Percentiles rank a stretch among this genome's conserved stretches.
Evolutionary conservation across 768 basidiomycete genomes (phyloP).

Genomic region (Boletus rubescentipes): DNA sequence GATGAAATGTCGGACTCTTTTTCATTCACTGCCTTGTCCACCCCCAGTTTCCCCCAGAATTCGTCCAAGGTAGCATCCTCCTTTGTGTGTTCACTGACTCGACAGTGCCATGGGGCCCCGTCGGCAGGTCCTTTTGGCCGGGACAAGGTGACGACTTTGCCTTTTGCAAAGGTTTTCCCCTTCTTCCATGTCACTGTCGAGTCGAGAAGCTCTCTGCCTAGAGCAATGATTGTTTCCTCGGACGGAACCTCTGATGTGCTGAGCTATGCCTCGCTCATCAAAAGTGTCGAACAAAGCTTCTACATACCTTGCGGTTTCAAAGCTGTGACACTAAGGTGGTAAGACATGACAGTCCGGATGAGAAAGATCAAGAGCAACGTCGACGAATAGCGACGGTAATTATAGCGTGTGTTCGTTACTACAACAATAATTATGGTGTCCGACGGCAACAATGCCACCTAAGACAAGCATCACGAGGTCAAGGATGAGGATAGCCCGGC

Average conservation of each 20-base stretch:
- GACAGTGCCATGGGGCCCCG: slow-evolving; percentile 65
- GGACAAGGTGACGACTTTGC: slow-evolving; percentile 54
- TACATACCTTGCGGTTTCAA: slow-evolving; percentile 40
- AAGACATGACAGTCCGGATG: slow-evolving; percentile 24
- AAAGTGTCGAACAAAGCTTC: not conserved
- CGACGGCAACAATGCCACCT: not conserved
- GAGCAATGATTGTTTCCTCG: slow-evolving; percentile 54
- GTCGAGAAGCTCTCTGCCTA: slow-evolving; percentile 55
- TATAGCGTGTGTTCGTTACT: slow-evolving; percentile 17
- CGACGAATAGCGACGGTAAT: slow-evolving; percentile 7
- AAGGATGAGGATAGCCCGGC: slow-evolving; percentile 9
- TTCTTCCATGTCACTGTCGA: slow-evolving; percentile 61
- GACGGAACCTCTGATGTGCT: slow-evolving; percentile 52
- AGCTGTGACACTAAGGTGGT: slow-evolving; percentile 40
- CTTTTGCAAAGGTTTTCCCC: slow-evolving; percentile 59
- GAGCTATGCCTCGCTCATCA: not conserved
- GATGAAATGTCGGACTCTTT: slow-evolving; percentile 48
- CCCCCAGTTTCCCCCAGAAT: slow-evolving; percentile 67
- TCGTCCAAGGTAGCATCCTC: slow-evolving; percentile 73
- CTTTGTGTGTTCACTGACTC: slow-evolving; percentile 61
- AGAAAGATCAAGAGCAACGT: not conserved
- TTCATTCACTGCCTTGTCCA: slow-evolving; percentile 67
- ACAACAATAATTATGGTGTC: slow-evolving; percentile 17
- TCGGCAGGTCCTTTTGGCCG: slow-evolving; percentile 53
- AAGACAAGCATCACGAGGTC: slow-evolving; percentile 1